phyloP scores from a whole-genome alignment of 371 early-diverging fungal genomes.

The Haplosporangium sp. region DNA sequence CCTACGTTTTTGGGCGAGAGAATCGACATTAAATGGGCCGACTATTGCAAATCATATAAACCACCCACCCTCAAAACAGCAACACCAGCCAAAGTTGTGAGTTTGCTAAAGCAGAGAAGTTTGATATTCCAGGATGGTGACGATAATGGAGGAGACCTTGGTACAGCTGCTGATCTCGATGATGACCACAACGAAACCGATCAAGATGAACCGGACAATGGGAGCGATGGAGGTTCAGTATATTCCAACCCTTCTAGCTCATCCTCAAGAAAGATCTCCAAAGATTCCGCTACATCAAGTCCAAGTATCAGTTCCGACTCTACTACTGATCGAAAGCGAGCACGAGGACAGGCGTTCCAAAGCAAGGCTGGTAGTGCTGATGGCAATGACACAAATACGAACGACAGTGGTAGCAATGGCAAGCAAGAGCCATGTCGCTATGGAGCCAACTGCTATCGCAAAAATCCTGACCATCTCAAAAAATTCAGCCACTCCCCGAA shows the following conservation, averaged over 20 bases:
- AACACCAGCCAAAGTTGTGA: conserved; percentile 38
- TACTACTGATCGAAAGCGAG: conserved; percentile 4
- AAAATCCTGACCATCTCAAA: conserved; percentile 48
- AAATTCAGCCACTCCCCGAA: conserved; percentile 43
- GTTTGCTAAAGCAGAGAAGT: conserved; percentile 44
- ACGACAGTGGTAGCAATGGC: neutral
- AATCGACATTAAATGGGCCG: conserved; percentile 45
- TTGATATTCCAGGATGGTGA: conserved; percentile 31
- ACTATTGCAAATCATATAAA: conserved; percentile 49
- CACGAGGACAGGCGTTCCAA: neutral
- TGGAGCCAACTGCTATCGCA: conserved; percentile 44
- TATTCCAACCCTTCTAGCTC: neutral
- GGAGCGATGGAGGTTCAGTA: neutral
- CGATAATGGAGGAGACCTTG: neutral
- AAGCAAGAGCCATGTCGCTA: conserved; percentile 34
- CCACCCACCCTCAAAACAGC: conserved; percentile 41
- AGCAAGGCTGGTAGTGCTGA: neutral
- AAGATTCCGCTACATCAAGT: neutral
- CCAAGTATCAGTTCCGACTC: neutral
- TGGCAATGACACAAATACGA: neutral
- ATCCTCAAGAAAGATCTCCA: neutral
- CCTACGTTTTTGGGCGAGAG: conserved; percentile 62
- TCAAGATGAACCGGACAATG: neutral
- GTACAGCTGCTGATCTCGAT: neutral
- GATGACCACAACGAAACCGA: conserved; percentile 1